A percentile compares a stretch with the other conserved stretches of the same genome.
These are phyloP conservation scores for Quercus lobata DNA, from an alignment of 331 rosid genomes.

Conservation along the genomic window DNA sequence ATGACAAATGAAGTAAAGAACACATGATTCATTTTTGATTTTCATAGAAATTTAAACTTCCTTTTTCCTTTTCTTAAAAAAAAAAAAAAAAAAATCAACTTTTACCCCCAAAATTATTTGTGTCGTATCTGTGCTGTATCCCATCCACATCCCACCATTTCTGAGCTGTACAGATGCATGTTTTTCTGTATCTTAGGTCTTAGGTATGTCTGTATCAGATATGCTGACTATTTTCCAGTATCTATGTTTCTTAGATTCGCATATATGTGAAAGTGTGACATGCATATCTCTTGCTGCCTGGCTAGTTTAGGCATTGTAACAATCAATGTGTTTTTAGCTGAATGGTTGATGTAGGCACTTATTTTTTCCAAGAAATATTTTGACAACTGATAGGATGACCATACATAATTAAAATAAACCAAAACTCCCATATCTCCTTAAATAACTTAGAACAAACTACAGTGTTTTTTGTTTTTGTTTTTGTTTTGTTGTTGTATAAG, in stretches of 20 bases:
- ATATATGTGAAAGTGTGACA: neutral
- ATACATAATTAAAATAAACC: too few species aligned
- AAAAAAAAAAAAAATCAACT: too few species aligned
- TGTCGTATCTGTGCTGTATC: too few species aligned
- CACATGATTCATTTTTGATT: neutral
- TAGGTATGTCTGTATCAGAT: too few species aligned
- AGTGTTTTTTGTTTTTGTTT: too few species aligned
- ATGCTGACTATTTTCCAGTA: too few species aligned
- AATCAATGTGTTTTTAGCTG: neutral
- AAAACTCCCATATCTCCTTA: too few species aligned
- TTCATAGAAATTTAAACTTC: neutral
- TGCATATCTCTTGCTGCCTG: neutral
- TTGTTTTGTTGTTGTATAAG: too few species aligned
- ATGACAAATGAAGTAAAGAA: neutral
- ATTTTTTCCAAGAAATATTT: neutral
- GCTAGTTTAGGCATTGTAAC: neutral
- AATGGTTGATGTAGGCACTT: neutral
- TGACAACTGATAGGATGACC: neutral
- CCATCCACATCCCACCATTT: neutral
- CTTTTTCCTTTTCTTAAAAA: too few species aligned
- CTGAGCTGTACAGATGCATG: neutral
- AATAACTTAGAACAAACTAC: too few species aligned
- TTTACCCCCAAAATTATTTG: too few species aligned
- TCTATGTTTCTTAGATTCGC: neutral
- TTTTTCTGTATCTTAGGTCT: too few species aligned